Base-by-base conservation (phyloP, 148 eudicot species). In the Diospyros kaki region DNA sequence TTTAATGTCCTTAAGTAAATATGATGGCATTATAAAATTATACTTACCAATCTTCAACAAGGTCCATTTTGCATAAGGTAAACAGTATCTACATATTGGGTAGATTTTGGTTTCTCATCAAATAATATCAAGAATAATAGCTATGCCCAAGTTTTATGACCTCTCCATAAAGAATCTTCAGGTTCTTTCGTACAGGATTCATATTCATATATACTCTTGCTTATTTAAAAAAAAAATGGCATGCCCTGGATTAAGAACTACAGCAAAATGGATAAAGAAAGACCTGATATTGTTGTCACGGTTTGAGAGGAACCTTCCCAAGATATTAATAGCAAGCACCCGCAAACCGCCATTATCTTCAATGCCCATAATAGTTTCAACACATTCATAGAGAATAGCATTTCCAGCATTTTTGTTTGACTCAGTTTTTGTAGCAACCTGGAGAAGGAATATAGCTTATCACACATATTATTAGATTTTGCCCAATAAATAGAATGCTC, bases 361-460 rank as follows among this genome's bases (percentile, higher is more conserved):
- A 80, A 96, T 88, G 78, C 86, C 84, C 97, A 93, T 89, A 64
- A 96, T 96, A 41, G 99, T 93, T 81, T 88, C 98, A 76, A 93
- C 99, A 84, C 99, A 96, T 79, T 93, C 97, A 86, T 96, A 96
- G 43, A 93, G 95, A 69, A 96, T 93, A 60, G 99, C 99, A 78
- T 96, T 96, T 66, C 99, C 99, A 13, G 93, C 97, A 83, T 96
- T 96, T 85, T 93, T 96, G 83, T 91, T 96, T 64, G 99, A 88
- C 83, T 96, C 99, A 0, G 99, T 96, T 84, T 96, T 96, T 71
- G 98, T 96, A 71, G 99, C 99, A 86, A 96, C 99, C 99, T 96
- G 84, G 52, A 82, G 73, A 65, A 56, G 46, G 45, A 46, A 52
- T 53, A 64, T n/a, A 50, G 53, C 40, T 73, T 18, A 18, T 17